A percentile compares a stretch with the other conserved stretches of the same genome.
Evolutionary conservation across 805 yeast species (phyloP).

Genomic region (Schizosaccharomyces osmophilus): DNA sequence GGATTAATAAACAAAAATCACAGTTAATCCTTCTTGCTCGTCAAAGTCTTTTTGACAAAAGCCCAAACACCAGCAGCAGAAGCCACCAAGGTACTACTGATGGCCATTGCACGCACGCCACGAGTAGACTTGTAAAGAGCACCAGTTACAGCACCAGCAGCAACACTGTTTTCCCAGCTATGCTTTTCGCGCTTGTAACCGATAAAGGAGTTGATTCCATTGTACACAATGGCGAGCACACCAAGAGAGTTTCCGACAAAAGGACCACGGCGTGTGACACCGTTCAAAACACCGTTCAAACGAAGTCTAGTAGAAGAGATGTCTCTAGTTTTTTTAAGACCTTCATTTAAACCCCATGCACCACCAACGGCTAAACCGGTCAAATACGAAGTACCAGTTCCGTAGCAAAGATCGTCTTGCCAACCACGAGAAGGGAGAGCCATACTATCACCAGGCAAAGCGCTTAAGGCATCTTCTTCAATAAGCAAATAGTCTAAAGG

Average conservation of each 20-base stretch:
- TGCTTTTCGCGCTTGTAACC: slow-evolving; percentile 72
- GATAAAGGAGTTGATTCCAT: slow-evolving; percentile 53
- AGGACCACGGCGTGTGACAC: slow-evolving; percentile 87
- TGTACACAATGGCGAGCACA: slow-evolving; percentile 72
- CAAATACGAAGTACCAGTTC: slow-evolving; percentile 84
- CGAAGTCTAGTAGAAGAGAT: slow-evolving; percentile 57
- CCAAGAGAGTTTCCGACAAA: slow-evolving; percentile 88
- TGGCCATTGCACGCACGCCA: slow-evolving; percentile 72
- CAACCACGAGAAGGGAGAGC: slow-evolving; percentile 89
- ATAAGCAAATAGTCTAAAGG: slow-evolving; percentile 62
- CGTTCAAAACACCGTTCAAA: slow-evolving; percentile 72
- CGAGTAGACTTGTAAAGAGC: slow-evolving; percentile 69
- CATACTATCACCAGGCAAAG: slow-evolving; percentile 74
- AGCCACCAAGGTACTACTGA: slow-evolving; percentile 65
- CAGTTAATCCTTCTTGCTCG: not conserved
- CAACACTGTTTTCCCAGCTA: slow-evolving; percentile 61
- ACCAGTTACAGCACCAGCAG: slow-evolving; percentile 79
- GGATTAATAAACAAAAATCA: not conserved
- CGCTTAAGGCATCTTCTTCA: slow-evolving; percentile 54
- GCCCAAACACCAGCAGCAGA: slow-evolving; percentile 85
- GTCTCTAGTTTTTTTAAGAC: slow-evolving; percentile 51
- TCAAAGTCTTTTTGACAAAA: slow-evolving; percentile 29
- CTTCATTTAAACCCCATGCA: slow-evolving; percentile 65
- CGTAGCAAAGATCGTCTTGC: slow-evolving; percentile 92
- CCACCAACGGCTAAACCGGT: slow-evolving; percentile 74